These are phyloP conservation scores for Hydnum rufescens DNA, from an alignment of 768 basidiomycete genomes.

Conservation along the genomic window DNA sequence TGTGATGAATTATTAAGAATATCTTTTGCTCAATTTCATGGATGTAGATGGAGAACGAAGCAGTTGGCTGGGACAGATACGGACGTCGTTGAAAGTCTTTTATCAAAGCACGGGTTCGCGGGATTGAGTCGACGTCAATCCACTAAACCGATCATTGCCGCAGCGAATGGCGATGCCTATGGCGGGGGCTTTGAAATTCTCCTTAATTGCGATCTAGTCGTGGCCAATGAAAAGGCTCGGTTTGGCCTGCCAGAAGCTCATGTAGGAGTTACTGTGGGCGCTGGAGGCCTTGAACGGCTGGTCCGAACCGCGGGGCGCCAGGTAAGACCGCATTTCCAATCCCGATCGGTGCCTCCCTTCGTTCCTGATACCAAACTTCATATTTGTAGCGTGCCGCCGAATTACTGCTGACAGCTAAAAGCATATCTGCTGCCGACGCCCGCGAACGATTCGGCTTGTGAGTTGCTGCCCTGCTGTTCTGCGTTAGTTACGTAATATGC, in stretches of 20 bases:
- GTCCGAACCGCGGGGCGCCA: conserved; percentile 52
- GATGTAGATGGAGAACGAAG: conserved; percentile 40
- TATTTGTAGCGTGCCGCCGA: conserved; percentile 43
- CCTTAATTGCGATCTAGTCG: conserved; percentile 58
- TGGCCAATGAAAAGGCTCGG: conserved; percentile 43
- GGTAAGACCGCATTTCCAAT: conserved; percentile 29
- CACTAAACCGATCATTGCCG: conserved; percentile 59
- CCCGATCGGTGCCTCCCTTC: background rate
- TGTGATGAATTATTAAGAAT: background rate
- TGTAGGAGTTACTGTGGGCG: conserved; percentile 50
- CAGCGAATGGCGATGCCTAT: conserved; percentile 54
- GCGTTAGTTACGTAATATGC: too few relatives aligned
- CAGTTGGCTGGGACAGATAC: conserved; percentile 25
- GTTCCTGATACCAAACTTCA: too few relatives aligned
- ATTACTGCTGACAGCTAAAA: conserved; percentile 50
- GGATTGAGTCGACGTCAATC: conserved; percentile 49
- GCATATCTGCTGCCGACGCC: conserved; percentile 48
- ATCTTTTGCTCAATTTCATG: background rate
- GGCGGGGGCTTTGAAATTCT: conserved; percentile 50
- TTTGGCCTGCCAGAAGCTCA: conserved; percentile 66
- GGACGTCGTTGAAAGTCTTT: conserved; percentile 13
- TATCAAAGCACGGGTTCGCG: conserved; percentile 42
- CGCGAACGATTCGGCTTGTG: conserved; percentile 56
- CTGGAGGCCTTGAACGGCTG: conserved; percentile 60
- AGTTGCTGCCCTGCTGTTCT: conserved; percentile 15